Evolutionary conservation across 805 yeast genomes (phyloP).

Genomic region (Metschnikowia vanudenii): DNA sequence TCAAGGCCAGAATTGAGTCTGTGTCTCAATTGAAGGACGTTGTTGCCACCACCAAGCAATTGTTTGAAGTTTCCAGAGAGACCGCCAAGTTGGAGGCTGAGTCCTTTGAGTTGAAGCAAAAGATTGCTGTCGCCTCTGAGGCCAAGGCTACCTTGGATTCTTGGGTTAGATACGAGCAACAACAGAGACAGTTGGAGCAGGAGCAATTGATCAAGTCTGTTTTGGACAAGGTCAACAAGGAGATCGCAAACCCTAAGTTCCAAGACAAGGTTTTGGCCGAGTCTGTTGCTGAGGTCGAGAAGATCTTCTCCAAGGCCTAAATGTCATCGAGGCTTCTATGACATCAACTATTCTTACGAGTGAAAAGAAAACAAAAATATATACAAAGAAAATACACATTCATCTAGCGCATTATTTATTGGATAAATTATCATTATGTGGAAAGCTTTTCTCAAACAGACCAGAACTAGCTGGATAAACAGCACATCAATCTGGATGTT

Average conservation of each 20-base stretch:
- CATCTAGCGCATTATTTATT: background rate
- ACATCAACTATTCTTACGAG: conserved; percentile 3
- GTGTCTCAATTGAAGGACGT: conserved; percentile 90
- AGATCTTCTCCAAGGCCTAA: conserved; percentile 58
- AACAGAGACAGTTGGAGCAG: conserved; percentile 95
- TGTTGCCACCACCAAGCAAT: conserved; percentile 83
- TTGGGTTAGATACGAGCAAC: conserved; percentile 98
- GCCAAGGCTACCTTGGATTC: conserved; percentile 96
- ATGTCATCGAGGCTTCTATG: background rate
- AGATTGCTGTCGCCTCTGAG: conserved; percentile 80
- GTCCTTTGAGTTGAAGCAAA: conserved; percentile 89
- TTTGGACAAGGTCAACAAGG: conserved; percentile 83
- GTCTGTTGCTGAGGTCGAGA: conserved; percentile 90
- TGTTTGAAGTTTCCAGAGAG: conserved; percentile 93
- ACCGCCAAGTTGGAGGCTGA: conserved; percentile 95
- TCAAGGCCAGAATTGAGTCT: conserved; percentile 83
- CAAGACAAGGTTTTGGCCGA: conserved; percentile 90
- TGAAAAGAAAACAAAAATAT: conserved; percentile 2
- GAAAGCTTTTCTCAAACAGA: no score
- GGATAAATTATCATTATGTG: background rate
- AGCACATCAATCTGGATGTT: no score
- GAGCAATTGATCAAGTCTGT: conserved; percentile 84
- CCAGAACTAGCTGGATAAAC: no score
- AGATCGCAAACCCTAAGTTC: conserved; percentile 82
- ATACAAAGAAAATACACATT: conserved; percentile 9